These are phyloP conservation scores for Stemphylium beticola DNA, from an alignment of 2,329 filamentous ascomycete genomes.

Conservation along the genomic window DNA sequence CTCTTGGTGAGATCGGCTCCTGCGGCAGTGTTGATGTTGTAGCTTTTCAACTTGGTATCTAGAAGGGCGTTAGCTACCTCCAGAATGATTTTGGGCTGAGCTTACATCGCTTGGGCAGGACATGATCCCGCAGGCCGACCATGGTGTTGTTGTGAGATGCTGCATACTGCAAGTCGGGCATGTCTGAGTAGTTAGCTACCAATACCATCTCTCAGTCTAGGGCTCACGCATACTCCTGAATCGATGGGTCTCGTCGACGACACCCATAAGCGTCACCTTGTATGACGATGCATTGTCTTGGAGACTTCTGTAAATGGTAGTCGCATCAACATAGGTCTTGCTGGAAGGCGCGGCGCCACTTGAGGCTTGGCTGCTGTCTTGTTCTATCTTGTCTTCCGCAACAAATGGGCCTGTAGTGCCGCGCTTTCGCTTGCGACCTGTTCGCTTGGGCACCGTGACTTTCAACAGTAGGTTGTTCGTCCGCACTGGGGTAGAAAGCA, in stretches of 20 bases:
- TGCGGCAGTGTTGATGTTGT: constrained; percentile 54
- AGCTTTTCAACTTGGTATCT: constrained; percentile 67
- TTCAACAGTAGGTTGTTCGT: constrained; percentile 87
- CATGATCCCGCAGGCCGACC: constrained; percentile 70
- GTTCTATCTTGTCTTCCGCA: constrained; percentile 39
- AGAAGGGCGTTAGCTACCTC: neutral
- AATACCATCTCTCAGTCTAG: neutral
- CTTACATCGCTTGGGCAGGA: constrained; percentile 74
- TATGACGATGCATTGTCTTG: constrained; percentile 74
- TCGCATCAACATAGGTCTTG: constrained; percentile 25
- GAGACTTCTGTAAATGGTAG: constrained; percentile 65
- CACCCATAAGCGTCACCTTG: constrained; percentile 71
- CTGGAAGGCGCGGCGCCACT: no score
- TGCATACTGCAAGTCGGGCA: constrained; percentile 87
- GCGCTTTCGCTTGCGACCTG: constrained; percentile 82
- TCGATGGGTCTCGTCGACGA: constrained; percentile 80
- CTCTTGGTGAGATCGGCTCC: constrained; percentile 68
- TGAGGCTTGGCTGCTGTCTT: constrained; percentile 1
- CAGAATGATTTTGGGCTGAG: constrained; percentile 6
- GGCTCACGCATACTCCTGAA: constrained; percentile 67
- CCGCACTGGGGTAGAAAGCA: constrained; percentile 75
- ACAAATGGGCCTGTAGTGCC: constrained; percentile 71
- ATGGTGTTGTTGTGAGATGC: constrained; percentile 73
- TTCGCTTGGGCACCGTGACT: constrained; percentile 84
- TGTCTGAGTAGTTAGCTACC: constrained; percentile 52